Conservation (phyloP, 768 basidiomycete genomes). For the Glaciozyma martinii region DNA sequence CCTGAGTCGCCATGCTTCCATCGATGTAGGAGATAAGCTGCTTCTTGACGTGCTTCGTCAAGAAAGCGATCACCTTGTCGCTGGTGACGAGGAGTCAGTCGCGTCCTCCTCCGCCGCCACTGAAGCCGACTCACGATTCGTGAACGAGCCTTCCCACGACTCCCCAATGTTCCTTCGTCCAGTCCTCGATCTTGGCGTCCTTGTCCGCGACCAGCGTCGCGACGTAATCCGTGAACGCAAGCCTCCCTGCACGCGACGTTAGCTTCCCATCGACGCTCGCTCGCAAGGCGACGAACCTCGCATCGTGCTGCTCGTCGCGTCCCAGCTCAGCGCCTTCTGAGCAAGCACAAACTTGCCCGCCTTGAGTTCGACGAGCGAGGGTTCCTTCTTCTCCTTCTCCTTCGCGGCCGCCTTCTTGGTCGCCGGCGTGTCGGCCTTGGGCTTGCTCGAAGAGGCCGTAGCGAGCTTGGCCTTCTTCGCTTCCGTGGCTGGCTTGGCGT, state of each 20-base stretch:
- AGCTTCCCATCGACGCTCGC: neutral
- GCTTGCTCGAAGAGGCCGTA: neutral
- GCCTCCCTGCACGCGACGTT: constrained; percentile 18
- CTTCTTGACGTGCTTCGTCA: constrained; percentile 62
- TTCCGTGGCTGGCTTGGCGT: neutral
- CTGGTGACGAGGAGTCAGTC: constrained; percentile 41
- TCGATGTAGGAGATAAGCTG: constrained; percentile 43
- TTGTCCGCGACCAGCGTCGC: constrained; percentile 48
- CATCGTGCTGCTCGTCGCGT: neutral
- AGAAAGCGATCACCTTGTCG: constrained; percentile 57
- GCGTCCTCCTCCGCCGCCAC: neutral
- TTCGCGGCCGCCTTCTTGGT: neutral
- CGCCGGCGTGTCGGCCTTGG: neutral
- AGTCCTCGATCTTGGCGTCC: constrained; percentile 48
- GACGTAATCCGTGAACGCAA: constrained; percentile 39
- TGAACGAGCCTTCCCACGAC: constrained; percentile 73
- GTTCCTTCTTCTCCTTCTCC: neutral
- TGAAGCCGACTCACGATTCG: constrained; percentile 56
- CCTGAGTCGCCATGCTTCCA: neutral
- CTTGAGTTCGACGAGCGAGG: constrained; percentile 29
- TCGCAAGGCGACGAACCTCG: neutral
- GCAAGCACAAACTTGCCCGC: constrained; percentile 27
- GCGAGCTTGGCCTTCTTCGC: constrained; percentile 4
- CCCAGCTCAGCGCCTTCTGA: constrained; percentile 22
- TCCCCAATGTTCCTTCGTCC: constrained; percentile 63